These are phyloP conservation scores for Starmerella potacharoeniae DNA, from an alignment of 805 yeast species.

Conservation along the genomic window DNA sequence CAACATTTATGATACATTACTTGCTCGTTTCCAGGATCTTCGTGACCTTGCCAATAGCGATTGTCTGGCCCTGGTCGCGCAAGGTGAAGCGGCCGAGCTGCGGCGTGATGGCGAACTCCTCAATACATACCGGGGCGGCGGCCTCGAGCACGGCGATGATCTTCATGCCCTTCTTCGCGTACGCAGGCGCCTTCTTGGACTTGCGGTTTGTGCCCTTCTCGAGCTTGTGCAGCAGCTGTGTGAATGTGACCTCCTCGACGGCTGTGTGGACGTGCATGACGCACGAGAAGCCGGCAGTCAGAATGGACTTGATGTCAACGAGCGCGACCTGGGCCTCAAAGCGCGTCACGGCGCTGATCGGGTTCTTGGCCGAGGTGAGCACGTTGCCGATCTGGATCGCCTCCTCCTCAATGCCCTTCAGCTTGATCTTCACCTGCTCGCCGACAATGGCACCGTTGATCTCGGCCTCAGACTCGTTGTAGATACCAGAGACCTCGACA, in stretches of 20 bases:
- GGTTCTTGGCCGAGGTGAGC: conserved; percentile 70
- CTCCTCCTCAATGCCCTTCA: conserved; percentile 95
- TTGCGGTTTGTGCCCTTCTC: conserved; percentile 95
- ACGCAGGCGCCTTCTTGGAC: conserved; percentile 94
- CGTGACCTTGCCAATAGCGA: conserved; percentile 96
- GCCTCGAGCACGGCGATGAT: conserved; percentile 84
- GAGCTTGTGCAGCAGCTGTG: conserved; percentile 76
- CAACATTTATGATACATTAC: background rate
- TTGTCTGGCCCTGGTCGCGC: conserved; percentile 96
- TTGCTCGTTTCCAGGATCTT: conserved; percentile 44
- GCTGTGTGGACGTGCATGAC: conserved; percentile 99
- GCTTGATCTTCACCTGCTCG: conserved; percentile 88
- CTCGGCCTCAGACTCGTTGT: conserved; percentile 92
- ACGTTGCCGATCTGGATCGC: conserved; percentile 88
- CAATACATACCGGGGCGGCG: conserved; percentile 82
- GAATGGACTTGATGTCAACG: conserved; percentile 87
- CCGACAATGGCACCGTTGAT: conserved; percentile 85
- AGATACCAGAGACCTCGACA: conserved; percentile 79
- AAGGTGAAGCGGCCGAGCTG: conserved; percentile 96
- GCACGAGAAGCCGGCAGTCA: conserved; percentile 92
- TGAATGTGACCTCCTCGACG: conserved; percentile 82
- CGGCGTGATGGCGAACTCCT: conserved; percentile 82
- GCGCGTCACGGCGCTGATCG: conserved; percentile 79
- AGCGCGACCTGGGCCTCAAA: conserved; percentile 96
- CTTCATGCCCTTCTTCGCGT: conserved; percentile 98